These are phyloP conservation scores for Eremochloa ophiuroides DNA, from an alignment of 176 grass and related monocot genomes.

Conservation along the genomic window DNA sequence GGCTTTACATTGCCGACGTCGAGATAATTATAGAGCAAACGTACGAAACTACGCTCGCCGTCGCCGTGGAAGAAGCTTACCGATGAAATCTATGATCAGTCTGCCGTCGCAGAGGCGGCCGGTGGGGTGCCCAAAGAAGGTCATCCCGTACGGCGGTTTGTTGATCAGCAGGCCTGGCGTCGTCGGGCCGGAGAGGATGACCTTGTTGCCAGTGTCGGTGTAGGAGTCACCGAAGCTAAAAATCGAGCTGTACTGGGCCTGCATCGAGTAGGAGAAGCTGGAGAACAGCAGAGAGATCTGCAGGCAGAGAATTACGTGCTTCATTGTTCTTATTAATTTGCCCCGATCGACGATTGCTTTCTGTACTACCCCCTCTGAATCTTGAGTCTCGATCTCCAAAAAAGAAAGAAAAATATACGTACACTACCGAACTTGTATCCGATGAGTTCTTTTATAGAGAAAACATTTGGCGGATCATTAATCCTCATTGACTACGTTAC, in stretches of 20 bases:
- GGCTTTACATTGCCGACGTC: background rate
- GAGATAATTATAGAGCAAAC: no score
- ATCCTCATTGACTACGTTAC: background rate
- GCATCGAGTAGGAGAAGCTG: constrained; percentile 1
- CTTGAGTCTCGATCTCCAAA: background rate
- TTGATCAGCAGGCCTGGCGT: constrained; percentile 12
- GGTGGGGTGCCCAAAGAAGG: constrained; percentile 6
- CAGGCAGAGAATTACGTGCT: background rate
- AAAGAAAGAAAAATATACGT: background rate
- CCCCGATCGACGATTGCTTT: background rate
- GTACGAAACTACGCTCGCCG: background rate
- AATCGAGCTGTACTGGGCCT: constrained; percentile 31
- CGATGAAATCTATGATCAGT: constrained; percentile 51
- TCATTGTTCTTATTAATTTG: background rate
- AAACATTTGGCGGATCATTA: background rate
- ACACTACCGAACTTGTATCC: no score
- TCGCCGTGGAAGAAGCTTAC: constrained; percentile 11
- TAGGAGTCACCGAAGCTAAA: constrained; percentile 66
- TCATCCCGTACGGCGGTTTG: constrained; percentile 37
- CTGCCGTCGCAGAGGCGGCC: constrained; percentile 56
- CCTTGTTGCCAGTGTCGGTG: constrained; percentile 49
- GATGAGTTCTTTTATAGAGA: background rate
- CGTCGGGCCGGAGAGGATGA: constrained; percentile 23
- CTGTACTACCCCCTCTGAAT: background rate
- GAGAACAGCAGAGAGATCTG: constrained; percentile 7